These are phyloP conservation scores for Immersiporthe knoxdaviesiana DNA, from an alignment of 2,329 filamentous ascomycete species.

Conservation along the genomic window DNA sequence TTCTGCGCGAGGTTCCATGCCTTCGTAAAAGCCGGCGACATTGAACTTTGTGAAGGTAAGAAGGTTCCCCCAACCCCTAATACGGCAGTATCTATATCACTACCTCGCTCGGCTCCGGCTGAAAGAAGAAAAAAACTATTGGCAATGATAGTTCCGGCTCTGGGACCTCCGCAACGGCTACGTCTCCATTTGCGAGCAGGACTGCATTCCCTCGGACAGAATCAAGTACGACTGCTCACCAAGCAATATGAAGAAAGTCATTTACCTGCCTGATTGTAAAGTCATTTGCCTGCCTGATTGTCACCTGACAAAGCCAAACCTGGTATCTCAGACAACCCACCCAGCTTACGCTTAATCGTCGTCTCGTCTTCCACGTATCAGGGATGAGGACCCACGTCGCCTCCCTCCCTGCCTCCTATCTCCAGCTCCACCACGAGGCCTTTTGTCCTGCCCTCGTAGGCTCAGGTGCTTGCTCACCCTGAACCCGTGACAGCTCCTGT, in stretches of 20 bases:
- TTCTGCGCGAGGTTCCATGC: background rate
- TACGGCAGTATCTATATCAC: slow-evolving; percentile 48
- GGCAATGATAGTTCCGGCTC: slow-evolving; percentile 66
- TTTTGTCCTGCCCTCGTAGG: background rate
- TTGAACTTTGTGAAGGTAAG: background rate
- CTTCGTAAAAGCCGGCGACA: background rate
- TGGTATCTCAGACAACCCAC: background rate
- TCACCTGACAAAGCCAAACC: background rate
- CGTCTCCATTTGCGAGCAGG: slow-evolving; percentile 92
- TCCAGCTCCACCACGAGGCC: slow-evolving; percentile 6
- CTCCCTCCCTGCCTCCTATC: background rate
- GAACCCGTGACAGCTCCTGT: background rate
- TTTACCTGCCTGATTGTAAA: background rate
- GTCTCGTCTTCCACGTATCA: background rate
- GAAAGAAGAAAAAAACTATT: slow-evolving; percentile 69
- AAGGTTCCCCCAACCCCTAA: background rate
- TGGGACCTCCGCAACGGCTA: slow-evolving; percentile 82
- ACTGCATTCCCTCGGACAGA: slow-evolving; percentile 1
- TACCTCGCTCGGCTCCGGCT: slow-evolving; percentile 52
- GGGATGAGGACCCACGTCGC: background rate
- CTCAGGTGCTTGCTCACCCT: background rate
- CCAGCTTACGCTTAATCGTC: background rate
- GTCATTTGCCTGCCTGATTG: background rate
- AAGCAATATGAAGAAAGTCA: background rate
- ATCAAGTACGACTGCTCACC: slow-evolving; percentile 15